Evolutionary conservation across 2,329 filamentous ascomycete genomes (phyloP).

Genomic region (Alternaria arbusti): DNA sequence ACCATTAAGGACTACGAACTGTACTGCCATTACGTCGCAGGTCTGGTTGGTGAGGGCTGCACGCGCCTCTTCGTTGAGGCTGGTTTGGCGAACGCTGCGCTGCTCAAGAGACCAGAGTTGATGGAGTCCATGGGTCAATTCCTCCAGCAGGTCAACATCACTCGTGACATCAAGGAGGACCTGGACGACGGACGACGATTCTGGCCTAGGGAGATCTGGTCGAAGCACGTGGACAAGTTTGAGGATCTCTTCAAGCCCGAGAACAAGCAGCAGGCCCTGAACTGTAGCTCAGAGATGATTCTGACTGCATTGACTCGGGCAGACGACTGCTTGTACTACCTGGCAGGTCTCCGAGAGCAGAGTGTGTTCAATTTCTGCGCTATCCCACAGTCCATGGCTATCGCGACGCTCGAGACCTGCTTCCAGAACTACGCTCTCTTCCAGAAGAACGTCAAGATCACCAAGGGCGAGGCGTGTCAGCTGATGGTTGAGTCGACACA

Average conservation of each 20-base stretch:
- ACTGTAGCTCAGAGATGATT: conserved; percentile 93
- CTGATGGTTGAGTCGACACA: conserved; percentile 94
- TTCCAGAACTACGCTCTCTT: conserved; percentile 92
- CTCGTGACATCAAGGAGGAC: conserved; percentile 92
- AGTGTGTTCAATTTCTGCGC: conserved; percentile 99
- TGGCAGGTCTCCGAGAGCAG: conserved; percentile 92
- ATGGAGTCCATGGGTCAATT: conserved; percentile 98
- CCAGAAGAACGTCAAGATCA: conserved; percentile 91
- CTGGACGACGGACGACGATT: conserved; percentile 85
- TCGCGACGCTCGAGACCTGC: conserved; percentile 88
- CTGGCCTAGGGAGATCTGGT: conserved; percentile 97
- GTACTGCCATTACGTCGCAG: conserved; percentile 99
- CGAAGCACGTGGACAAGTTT: conserved; percentile 88
- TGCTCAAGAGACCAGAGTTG: conserved; percentile 78
- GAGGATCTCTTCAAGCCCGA: conserved; percentile 87
- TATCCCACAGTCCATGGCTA: conserved; percentile 96
- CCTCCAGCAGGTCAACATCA: conserved; percentile 98
- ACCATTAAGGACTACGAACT: conserved; percentile 89
- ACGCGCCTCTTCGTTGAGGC: conserved; percentile 90
- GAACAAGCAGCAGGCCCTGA: conserved; percentile 76
- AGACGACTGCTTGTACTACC: conserved; percentile 96
- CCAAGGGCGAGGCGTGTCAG: conserved; percentile 88
- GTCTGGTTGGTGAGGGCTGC: conserved; percentile 92
- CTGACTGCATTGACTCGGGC: conserved; percentile 84
- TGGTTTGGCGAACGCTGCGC: conserved; percentile 82